Evolutionary conservation across 163 green algal species (phyloP), one percentile per base, ranked within the genome.

Genomic region (Volvox carteri): DNA sequence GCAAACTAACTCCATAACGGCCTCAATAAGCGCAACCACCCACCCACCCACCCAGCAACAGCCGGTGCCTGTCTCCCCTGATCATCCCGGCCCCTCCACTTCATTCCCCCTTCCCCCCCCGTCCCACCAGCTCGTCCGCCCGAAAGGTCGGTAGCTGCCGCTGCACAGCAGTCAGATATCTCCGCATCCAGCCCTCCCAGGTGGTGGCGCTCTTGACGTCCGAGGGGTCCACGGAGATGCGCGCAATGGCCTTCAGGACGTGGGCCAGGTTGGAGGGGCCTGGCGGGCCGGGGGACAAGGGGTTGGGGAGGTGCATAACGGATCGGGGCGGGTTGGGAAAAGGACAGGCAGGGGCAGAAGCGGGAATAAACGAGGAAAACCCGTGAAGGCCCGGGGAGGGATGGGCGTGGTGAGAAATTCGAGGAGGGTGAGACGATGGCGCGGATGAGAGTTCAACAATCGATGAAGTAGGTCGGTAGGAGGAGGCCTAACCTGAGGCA

Each of bases 91-190:
- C 65, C 65, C n/a, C 46, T 4, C 30, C 46, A 67, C 7, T 48
- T 65, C 48, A 21, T 23, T 16, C 28, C 25, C 42, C 62, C 60
- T 2, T n/a, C 14, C 44, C 62, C 35, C n/a, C n/a, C n/a, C n/a
- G n/a, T n/a, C 81, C 0, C 39, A 89, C 84, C 68, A 89, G 48
- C 52, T 89, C 84, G n/a, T 89, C 84, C 12, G 50, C 84, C 16
- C 70, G 35, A 68, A 75, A 89, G 1, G 70, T 16, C 28, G 68
- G 14, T 37, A 89, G 70, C 70, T 89, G 84, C 52, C 70, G 35
- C 52, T 68, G 70, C 50, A 62, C 68, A 5, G 84, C 50, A 35
- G 84, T 48, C 70, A 89, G 68, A 68, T 60, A 89, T 6, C 68
- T 42, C 4, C 37, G 28, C 68, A 89, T 89, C 84, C 84, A 89